Conservation (phyloP, 2,329 filamentous ascomycete genomes). For the Neoarthrinium moseri region DNA sequence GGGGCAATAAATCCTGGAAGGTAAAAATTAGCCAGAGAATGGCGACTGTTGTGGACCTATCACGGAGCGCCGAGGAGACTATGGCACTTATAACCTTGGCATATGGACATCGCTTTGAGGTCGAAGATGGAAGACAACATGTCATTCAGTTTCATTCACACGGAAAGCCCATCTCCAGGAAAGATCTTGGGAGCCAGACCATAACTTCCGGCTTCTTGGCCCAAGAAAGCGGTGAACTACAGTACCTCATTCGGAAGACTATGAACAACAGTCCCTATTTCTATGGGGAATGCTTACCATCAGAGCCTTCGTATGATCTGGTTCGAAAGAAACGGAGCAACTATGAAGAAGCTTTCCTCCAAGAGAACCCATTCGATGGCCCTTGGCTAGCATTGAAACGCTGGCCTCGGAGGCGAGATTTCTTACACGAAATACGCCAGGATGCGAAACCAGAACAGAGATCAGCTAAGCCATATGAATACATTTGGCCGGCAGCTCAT, state of each 20-base stretch:
- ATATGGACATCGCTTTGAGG: constrained; percentile 45
- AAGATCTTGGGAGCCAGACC: constrained; percentile 17
- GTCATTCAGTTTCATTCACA: constrained; percentile 40
- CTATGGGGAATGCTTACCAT: constrained; percentile 38
- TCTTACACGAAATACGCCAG: constrained; percentile 44
- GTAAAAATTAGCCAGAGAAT: constrained; percentile 26
- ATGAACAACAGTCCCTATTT: constrained; percentile 33
- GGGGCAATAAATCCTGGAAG: constrained; percentile 36
- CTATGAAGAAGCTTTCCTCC: constrained; percentile 22
- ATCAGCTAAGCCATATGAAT: constrained; percentile 38
- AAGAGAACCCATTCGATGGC: constrained; percentile 38
- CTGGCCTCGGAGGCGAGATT: constrained; percentile 58
- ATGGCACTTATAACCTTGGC: constrained; percentile 43
- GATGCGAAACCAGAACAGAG: constrained; percentile 6
- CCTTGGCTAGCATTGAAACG: constrained; percentile 48
- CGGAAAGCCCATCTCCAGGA: constrained; percentile 17
- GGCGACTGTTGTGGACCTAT: constrained; percentile 17
- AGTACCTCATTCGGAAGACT: constrained; percentile 40
- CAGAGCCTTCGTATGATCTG: constrained; percentile 40
- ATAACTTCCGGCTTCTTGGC: constrained; percentile 13
- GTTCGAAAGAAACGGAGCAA: constrained; percentile 35
- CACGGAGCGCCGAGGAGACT: constrained; percentile 47
- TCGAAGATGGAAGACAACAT: constrained; percentile 34
- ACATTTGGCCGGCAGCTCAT: constrained; percentile 43
- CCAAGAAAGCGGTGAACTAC: constrained; percentile 20